phyloP scores from a whole-genome alignment of 305 asterid genomes.

The Solanum hybrid region DNA sequence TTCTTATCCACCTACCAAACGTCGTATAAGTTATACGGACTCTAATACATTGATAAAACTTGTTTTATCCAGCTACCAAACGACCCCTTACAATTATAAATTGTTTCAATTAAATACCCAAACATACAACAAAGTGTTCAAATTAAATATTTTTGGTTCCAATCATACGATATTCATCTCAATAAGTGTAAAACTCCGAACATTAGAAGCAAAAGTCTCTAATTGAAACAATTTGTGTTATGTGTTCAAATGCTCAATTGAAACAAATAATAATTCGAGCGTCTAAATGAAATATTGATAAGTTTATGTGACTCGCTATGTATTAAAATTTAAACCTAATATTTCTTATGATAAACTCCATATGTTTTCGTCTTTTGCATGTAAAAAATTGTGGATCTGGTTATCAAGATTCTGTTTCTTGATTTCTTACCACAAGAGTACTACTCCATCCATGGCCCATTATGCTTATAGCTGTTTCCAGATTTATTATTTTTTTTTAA shows the following conservation, averaged over 20 bases:
- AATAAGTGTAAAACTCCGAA: neutral
- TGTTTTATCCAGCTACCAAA: no score
- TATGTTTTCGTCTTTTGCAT: neutral
- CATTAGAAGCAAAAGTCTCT: neutral
- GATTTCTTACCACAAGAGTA: conserved; percentile 6
- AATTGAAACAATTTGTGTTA: neutral
- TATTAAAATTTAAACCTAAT: neutral
- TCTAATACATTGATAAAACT: neutral
- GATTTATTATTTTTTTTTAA: no score
- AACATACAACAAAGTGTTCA: neutral
- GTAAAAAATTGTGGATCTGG: neutral
- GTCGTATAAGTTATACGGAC: no score
- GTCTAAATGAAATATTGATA: neutral
- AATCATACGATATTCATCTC: neutral
- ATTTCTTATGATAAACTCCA: neutral
- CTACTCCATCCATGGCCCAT: conserved; percentile 5
- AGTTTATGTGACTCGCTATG: neutral
- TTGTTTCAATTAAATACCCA: neutral
- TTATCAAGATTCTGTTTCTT: neutral
- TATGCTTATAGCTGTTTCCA: neutral
- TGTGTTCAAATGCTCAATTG: neutral
- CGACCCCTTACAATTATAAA: neutral
- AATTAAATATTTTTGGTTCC: neutral
- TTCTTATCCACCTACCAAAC: no score
- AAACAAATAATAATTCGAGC: neutral